Percentiles rank a stretch among this genome's conserved stretches.
phyloP scores from a whole-genome alignment of 495 filamentous ascomycete genomes.

The Acidomyces sp. region DNA sequence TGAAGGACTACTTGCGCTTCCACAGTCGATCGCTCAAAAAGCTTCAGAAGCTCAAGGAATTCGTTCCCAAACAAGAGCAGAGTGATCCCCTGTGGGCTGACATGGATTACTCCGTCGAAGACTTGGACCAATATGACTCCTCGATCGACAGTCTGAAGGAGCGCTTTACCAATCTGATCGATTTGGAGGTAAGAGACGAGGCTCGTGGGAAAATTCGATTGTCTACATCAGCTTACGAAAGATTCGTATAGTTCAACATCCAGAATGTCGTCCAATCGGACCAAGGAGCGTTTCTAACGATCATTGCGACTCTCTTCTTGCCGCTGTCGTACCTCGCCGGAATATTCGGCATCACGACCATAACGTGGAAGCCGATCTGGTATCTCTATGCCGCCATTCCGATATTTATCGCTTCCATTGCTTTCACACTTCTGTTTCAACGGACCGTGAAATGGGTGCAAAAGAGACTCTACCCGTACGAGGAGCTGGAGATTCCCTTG shows the following conservation, averaged over 20 bases:
- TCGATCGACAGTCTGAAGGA: conserved; percentile 17
- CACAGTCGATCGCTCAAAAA: conserved; percentile 18
- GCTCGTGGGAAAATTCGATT: too few species aligned
- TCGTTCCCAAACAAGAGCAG: conserved; percentile 8
- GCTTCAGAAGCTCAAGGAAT: conserved; percentile 18
- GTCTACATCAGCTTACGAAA: background rate
- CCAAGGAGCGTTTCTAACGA: conserved; percentile 12
- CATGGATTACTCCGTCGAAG: conserved; percentile 18
- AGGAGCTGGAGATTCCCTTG: conserved; percentile 6
- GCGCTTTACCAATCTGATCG: too few species aligned
- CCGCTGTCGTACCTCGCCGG: conserved; percentile 19
- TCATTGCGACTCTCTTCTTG: conserved; percentile 21
- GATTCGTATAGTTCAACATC: conserved; percentile 17
- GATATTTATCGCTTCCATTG: conserved; percentile 5
- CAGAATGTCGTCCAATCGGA: conserved; percentile 19
- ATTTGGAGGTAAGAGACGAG: too few species aligned
- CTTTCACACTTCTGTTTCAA: conserved; percentile 11
- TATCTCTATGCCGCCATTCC: conserved; percentile 19
- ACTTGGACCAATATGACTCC: conserved; percentile 18
- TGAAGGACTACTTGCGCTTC: conserved; percentile 18
- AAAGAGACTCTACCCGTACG: conserved; percentile 9
- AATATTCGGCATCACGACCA: conserved; percentile 19
- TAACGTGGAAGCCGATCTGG: conserved; percentile 11
- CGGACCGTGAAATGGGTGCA: conserved; percentile 9
- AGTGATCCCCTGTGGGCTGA: conserved; percentile 20